Base-by-base conservation (phyloP, 768 basidiomycete species). In the Clitopilus passeckerianus region DNA sequence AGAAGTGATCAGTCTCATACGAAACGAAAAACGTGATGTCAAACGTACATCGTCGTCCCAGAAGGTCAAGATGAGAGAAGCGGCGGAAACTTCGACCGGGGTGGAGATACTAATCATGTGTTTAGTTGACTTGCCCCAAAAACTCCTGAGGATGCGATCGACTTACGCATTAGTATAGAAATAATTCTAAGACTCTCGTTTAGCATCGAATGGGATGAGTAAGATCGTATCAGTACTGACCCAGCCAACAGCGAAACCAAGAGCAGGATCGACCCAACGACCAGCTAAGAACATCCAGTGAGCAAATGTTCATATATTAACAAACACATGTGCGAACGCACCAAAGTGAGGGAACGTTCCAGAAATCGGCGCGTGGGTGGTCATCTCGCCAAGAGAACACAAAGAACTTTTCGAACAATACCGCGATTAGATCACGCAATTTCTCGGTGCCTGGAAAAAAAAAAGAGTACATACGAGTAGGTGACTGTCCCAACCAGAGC, bases 271-370 rank as follows among this genome's bases (percentile, higher is more conserved):
- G 18, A 85, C 82, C 81, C 81, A 84, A 58, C 82, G 74, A 33
- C 77, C 73, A 58, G 81, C 83, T 84, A 9, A 15, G 57, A 30
- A 30, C 3, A 7, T 7, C 7, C 43, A 22, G 54, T 33, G 20
- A 43, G 43, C 22, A 9, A 52, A 41, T 56, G 15, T n/a, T 34
- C 35, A 30, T 7, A 30, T 30, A 30, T 30, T 7, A 3, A 30
- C 27, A 30, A 30, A 30, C 27, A 30, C 27, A 30, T 30, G 27
- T 7, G 3, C 7, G 3, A 7, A 30, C 27, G 4, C 53, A 82
- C 84, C 85, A 68, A 80, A 90, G 71, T 89, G 87, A 18, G 88
- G 87, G 68, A 90, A 91, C 0, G 87, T 86, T 16, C 90, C 90
- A 3, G 89, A 87, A 53, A 91, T 84, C 1, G 90, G 90, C 0